Evolutionary conservation across 1,284 basidiomycete species (phyloP).

Genomic region (Ustilago shanxiensis): DNA sequence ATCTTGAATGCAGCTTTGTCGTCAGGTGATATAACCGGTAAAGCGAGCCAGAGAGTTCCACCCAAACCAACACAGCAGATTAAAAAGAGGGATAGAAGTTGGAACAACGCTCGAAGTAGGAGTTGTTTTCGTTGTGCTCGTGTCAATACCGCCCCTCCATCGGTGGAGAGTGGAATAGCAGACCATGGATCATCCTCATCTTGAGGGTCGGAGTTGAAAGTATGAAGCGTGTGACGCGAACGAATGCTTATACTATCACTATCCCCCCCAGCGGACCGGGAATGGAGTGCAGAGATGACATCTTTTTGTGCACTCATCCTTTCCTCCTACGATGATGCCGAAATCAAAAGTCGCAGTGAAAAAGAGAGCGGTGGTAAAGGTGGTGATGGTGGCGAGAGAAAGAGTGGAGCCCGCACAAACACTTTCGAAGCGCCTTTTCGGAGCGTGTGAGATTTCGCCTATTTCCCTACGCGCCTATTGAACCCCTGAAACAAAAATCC

Average conservation of each 20-base stretch:
- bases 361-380: too few relatives aligned
- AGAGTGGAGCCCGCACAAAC: too few relatives aligned
- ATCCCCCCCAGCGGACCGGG: constrained; percentile 18
- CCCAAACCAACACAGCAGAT: constrained; percentile 50
- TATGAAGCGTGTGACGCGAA: constrained; percentile 48
- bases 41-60: constrained; percentile 52
- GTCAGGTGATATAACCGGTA: constrained; percentile 52
- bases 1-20: constrained; percentile 66
- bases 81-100: constrained; percentile 56
- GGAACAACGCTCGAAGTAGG: constrained; percentile 40
- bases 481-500: too few relatives aligned
- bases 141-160: neutral
- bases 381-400: too few relatives aligned
- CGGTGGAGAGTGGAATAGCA: constrained; percentile 22
- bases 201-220: constrained; percentile 17
- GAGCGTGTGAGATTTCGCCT: too few relatives aligned
- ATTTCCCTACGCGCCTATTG: too few relatives aligned
- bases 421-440: too few relatives aligned
- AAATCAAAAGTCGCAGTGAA: too few relatives aligned
- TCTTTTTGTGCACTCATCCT: neutral
- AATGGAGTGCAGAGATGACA: constrained; percentile 2
- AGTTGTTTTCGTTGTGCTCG: constrained; percentile 37
- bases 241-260: constrained; percentile 40
- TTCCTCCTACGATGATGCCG: too few relatives aligned
- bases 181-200: constrained; percentile 42